phyloP scores from a whole-genome alignment of 2,329 filamentous ascomycete species.

The Fusarium globosum region DNA sequence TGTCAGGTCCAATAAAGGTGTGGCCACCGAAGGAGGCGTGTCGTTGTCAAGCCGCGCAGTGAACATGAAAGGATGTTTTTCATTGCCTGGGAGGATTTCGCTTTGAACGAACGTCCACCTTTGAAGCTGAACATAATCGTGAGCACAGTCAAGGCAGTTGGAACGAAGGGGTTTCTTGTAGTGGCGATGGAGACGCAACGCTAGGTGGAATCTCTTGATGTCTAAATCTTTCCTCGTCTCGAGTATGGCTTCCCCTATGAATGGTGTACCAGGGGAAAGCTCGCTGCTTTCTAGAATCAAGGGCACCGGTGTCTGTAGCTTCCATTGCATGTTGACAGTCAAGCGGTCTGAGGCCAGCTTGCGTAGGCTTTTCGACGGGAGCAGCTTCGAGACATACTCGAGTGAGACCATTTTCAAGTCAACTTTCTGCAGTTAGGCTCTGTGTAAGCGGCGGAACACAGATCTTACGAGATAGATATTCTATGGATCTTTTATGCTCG shows the following conservation, averaged over 20 bases:
- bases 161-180: neutral
- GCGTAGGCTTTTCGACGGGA: neutral
- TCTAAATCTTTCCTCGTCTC: neutral
- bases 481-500: neutral
- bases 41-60: neutral
- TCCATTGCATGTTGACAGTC: neutral
- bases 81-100: fast-evolving
- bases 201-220: neutral
- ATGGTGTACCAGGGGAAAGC: neutral
- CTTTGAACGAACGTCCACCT: neutral
- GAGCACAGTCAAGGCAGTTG: neutral
- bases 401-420: neutral
- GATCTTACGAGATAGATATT: neutral
- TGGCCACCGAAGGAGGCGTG: neutral
- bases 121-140: neutral
- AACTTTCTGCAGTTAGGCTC: neutral
- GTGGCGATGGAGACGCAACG: neutral
- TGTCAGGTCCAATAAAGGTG: neutral
- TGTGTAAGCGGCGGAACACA: fast-evolving
- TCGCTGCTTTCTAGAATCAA: neutral
- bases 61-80: neutral
- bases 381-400: neutral
- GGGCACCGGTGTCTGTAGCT: neutral
- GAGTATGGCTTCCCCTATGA: neutral
- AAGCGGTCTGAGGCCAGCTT: neutral